A percentile compares a stretch with the other conserved stretches of the same genome.
Conservation (phyloP, 1,284 basidiomycete species). For the Pterulicium gracile region DNA sequence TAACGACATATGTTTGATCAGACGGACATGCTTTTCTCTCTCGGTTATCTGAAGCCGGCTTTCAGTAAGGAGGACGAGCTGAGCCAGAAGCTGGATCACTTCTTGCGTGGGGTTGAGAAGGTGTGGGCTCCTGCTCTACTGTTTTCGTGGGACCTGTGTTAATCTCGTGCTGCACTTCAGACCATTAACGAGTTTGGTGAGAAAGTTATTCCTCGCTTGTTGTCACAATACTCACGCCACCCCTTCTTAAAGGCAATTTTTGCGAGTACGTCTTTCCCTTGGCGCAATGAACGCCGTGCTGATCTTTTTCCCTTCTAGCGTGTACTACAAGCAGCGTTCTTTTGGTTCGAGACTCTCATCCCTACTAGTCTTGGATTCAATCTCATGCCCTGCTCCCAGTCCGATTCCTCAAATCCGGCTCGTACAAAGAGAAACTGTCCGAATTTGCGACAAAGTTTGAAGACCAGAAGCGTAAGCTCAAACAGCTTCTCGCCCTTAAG, state of each 20-base stretch:
- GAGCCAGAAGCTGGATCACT: neutral
- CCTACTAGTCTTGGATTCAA: neutral
- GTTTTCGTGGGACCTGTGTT: neutral
- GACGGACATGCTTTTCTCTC: neutral
- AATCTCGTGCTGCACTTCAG: neutral
- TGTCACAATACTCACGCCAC: neutral
- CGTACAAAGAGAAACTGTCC: constrained; percentile 15
- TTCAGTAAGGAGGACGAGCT: neutral
- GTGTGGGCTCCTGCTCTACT: neutral
- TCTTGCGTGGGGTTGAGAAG: neutral
- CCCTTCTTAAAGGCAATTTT: constrained; percentile 17
- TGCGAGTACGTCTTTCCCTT: constrained; percentile 13
- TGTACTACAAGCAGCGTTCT: constrained; percentile 17
- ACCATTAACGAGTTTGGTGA: neutral
- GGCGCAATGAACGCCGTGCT: neutral
- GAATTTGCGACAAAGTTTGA: constrained; percentile 12
- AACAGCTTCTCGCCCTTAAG: constrained; percentile 12
- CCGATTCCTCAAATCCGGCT: constrained; percentile 13
- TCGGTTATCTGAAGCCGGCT: neutral
- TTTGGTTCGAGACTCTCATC: constrained; percentile 9
- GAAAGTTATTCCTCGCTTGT: neutral
- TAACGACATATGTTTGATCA: neutral
- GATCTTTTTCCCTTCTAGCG: constrained; percentile 8
- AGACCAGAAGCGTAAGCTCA: constrained; percentile 12
- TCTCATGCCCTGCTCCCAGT: constrained; percentile 7